Base-by-base conservation (phyloP, 805 yeast genomes). In the Ogataea henricii region DNA sequence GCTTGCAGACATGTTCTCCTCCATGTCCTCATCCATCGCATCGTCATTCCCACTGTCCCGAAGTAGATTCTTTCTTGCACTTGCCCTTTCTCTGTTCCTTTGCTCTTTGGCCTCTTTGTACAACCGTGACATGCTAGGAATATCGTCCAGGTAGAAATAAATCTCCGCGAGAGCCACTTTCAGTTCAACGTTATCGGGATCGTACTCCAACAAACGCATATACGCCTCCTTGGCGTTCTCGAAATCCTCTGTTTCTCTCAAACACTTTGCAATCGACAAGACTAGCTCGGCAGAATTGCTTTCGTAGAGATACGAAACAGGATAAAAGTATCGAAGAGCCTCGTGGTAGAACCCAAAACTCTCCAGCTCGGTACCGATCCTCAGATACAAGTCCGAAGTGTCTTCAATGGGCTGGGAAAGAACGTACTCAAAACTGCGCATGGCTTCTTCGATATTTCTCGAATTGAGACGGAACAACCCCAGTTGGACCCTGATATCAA, bases 101-200 rank as follows among this genome's bases (percentile, higher is more conserved):
- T 69, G 66, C n/a, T 72, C 67, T 9, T 67, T 71, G 0, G 85
- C 86, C 51, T 82, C 85, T 17, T 70, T 70, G 45, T 85, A 68
- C 18, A 86, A 64, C 18, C 64, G 58, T 20, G 77, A 74, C 9
- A 89, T 83, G n/a, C 73, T 73, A 9, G 77, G 82, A 22, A 73
- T 70, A 37, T 83, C 83, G 13, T 82, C 85, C 12, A 83, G 64
- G 58, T 82, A 82, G 54, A 84, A 88, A 50, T 83, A 79, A 1
- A 89, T 81, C 67, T 94, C 98, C 0, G 94, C 96, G 21, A 94
- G 70, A 0, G 87, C 84, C 23, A 91, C 74, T 57, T 86, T 82
- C 9, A 84, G 79, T 51, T 90, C 96, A 26, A 87, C 67, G 56
- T 89, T 83, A 8, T 74, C 73, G 0, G 89, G 86, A 8, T 81